These are phyloP conservation scores for Mycena olivaceomarginata DNA, from an alignment of 768 basidiomycete genomes.

Conservation along the genomic window DNA sequence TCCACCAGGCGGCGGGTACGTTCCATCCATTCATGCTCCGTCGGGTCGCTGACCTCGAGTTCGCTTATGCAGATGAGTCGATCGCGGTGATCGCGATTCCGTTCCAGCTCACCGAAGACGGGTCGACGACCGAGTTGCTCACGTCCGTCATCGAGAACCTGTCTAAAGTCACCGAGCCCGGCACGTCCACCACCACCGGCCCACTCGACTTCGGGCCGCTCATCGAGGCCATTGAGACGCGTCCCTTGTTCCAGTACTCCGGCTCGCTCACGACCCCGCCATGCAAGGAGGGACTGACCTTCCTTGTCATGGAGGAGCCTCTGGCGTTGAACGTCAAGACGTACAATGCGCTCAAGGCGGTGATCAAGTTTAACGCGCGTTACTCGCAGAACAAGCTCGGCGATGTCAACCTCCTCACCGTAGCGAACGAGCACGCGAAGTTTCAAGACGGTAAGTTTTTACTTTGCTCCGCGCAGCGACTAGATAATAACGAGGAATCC, in stretches of 20 bases:
- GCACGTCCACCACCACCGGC: conserved; percentile 39
- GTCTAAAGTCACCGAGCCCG: conserved; percentile 30
- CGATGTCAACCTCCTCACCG: conserved; percentile 37
- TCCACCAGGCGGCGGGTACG: conserved; percentile 40
- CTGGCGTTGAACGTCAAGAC: conserved; percentile 40
- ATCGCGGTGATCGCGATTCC: conserved; percentile 43
- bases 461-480: neutral
- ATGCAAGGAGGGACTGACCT: conserved; percentile 42
- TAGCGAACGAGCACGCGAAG: neutral
- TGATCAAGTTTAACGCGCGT: conserved; percentile 43
- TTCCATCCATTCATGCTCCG: neutral
- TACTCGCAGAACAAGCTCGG: conserved; percentile 43
- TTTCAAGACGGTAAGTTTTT: conserved; percentile 1
- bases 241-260: conserved; percentile 41
- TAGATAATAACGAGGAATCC: neutral
- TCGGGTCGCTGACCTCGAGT: neutral
- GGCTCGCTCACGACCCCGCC: conserved; percentile 45
- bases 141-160: conserved; percentile 40
- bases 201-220: conserved; percentile 37
- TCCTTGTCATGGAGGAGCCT: conserved; percentile 44
- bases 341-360: conserved; percentile 41
- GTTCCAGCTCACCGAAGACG: conserved; percentile 45
- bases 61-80: conserved; percentile 20
- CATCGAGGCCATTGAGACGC: conserved; percentile 35
- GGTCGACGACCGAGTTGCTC: conserved; percentile 38